These are phyloP conservation scores for Porcisia hertigi DNA, from an alignment of 208 protist species.

Conservation along the genomic window DNA sequence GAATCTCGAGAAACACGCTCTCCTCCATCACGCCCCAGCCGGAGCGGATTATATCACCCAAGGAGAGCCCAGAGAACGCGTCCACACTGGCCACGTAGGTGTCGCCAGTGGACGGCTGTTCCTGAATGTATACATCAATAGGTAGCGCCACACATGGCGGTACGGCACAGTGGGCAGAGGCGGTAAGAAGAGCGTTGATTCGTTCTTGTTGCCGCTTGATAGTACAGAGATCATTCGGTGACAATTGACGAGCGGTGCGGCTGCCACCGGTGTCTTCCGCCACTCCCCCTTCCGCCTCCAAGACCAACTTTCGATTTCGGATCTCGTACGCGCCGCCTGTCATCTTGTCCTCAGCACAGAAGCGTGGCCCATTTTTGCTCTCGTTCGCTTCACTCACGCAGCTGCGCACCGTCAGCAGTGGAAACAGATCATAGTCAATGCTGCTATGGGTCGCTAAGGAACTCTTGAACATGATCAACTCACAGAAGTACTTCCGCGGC, in stretches of 20 bases:
- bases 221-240: not conserved
- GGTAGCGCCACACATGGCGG: constrained; percentile 53
- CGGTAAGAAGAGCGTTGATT: constrained; percentile 53
- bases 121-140: constrained; percentile 70
- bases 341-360: constrained; percentile 72
- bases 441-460: constrained; percentile 38
- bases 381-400: constrained; percentile 78
- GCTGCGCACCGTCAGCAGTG: constrained; percentile 59
- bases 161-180: constrained; percentile 20
- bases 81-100: constrained; percentile 69
- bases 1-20: constrained; percentile 61
- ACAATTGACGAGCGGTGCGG: constrained; percentile 2
- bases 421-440: constrained; percentile 65
- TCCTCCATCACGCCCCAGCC: constrained; percentile 80
- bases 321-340: constrained; percentile 73
- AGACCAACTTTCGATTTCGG: constrained; percentile 36
- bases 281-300: not conserved
- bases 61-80: constrained; percentile 69
- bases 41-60: constrained; percentile 81
- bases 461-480: constrained; percentile 38
- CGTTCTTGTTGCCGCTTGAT: constrained; percentile 41
- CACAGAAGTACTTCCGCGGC: not conserved
- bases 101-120: constrained; percentile 46
- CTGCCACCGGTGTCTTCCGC: not conserved
- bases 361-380: constrained; percentile 78